Evolutionary conservation across 306 rosid genomes (phyloP).

Genomic region (Ziziphus jujuba): DNA sequence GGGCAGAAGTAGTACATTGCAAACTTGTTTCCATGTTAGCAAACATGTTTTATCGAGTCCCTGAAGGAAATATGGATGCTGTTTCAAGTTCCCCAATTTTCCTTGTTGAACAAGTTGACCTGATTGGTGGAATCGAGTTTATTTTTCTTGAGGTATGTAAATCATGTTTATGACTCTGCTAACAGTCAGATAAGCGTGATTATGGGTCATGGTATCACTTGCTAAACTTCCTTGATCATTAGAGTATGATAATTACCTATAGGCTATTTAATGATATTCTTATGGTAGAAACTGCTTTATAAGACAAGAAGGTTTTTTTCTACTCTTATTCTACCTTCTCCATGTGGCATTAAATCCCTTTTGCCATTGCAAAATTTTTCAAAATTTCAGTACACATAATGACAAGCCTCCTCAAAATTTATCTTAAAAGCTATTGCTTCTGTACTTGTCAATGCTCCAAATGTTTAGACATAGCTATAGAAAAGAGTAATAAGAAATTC

Average conservation of each 20-base stretch:
- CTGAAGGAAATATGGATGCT: conserved; percentile 45
- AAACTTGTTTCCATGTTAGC: conserved; percentile 89
- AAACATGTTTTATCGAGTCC: conserved; percentile 89
- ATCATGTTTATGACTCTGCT: conserved; percentile 9
- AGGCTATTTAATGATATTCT: background rate
- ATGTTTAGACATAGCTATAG: background rate
- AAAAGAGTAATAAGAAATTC: conserved; percentile 1
- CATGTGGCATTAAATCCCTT: no score
- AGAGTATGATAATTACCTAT: conserved; percentile 4
- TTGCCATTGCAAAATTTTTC: no score
- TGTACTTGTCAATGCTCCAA: conserved; percentile 1
- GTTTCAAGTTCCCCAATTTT: conserved; percentile 51
- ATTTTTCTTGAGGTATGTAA: conserved; percentile 78
- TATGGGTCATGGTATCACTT: background rate
- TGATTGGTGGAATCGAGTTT: conserved; percentile 91
- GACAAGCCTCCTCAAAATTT: no score
- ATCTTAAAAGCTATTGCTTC: no score
- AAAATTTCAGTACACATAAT: no score
- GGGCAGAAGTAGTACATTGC: conserved; percentile 97
- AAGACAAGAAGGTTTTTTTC: no score
- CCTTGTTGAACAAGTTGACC: conserved; percentile 84
- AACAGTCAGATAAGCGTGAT: conserved; percentile 10
- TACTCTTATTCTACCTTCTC: no score
- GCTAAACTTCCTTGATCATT: background rate
- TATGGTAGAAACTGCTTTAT: no score